phyloP scores from a whole-genome alignment of 805 yeast species.

The Metschnikowia borealis region DNA sequence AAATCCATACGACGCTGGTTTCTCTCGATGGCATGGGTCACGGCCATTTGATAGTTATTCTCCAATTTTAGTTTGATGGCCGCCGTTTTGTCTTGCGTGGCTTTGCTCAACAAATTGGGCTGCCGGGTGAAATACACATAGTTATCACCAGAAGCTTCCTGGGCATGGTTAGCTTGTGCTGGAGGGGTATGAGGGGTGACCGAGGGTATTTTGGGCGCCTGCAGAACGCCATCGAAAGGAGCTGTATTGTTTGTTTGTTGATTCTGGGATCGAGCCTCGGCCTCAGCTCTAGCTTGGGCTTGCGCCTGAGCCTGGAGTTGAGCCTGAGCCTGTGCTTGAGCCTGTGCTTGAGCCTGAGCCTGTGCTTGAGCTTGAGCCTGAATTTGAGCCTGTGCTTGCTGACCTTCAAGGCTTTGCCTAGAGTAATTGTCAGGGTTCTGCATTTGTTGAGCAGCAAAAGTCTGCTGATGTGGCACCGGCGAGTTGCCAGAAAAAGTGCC shows the following conservation, averaged over 20 bases:
- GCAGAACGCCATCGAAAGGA: neutral
- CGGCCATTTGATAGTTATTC: conserved; percentile 80
- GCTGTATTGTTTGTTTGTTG: neutral
- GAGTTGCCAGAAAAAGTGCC: conserved; percentile 7
- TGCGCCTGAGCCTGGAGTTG: conserved; percentile 3
- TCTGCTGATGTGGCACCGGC: neutral
- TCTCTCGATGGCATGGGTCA: conserved; percentile 89
- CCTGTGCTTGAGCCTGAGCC: conserved; percentile 8
- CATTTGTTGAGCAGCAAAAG: neutral
- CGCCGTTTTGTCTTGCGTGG: conserved; percentile 78
- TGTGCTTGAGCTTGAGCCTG: conserved; percentile 1
- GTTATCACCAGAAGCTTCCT: conserved; percentile 5
- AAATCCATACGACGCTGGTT: conserved; percentile 86
- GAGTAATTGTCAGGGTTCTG: neutral
- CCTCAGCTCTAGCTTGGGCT: neutral
- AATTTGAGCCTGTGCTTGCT: neutral
- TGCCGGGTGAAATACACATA: conserved; percentile 72
- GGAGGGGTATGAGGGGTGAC: conserved; percentile 14
- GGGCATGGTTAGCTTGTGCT: conserved; percentile 3
- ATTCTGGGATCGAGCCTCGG: neutral
- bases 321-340: neutral
- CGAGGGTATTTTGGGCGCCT: neutral
- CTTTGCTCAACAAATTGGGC: conserved; percentile 71
- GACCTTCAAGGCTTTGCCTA: neutral
- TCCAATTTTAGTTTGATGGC: conserved; percentile 79